Conservation (phyloP, 768 basidiomycete species). For the Sistotremastrum niveocremeum region DNA sequence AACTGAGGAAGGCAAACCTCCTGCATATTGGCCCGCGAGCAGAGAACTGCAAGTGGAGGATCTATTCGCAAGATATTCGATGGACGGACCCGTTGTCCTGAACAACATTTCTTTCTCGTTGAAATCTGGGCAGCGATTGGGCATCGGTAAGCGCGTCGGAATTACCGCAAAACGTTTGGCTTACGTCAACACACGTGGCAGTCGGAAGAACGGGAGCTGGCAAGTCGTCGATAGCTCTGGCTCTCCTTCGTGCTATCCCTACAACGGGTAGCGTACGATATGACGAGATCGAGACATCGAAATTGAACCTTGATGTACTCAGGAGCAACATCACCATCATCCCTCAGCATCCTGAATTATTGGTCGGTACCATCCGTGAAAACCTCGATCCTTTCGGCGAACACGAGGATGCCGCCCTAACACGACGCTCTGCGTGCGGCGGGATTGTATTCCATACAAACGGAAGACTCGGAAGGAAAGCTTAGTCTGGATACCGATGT, state of each 20-base stretch:
- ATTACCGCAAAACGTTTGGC: not conserved
- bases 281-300: slow-evolving; percentile 35
- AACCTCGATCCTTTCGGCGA: slow-evolving; percentile 28
- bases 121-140: slow-evolving; percentile 18
- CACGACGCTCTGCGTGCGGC: slow-evolving; percentile 16
- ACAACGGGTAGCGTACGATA: slow-evolving; percentile 44
- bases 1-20: slow-evolving; percentile 18
- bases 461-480: slow-evolving; percentile 5
- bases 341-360: slow-evolving; percentile 25
- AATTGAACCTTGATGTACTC: slow-evolving; percentile 41
- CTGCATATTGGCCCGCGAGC: slow-evolving; percentile 28
- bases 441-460: slow-evolving; percentile 9
- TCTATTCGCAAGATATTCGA: slow-evolving; percentile 18
- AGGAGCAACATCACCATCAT: slow-evolving; percentile 49
- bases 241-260: slow-evolving; percentile 42
- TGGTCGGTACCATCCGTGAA: slow-evolving; percentile 18
- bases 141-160: slow-evolving; percentile 22
- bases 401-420: slow-evolving; percentile 21
- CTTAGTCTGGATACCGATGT: slow-evolving; percentile 12
- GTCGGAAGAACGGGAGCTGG: slow-evolving; percentile 30
- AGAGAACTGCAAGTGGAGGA: slow-evolving; percentile 23
- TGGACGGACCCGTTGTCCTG: not conserved
- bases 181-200: slow-evolving; percentile 1
- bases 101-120: slow-evolving; percentile 7
- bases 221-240: slow-evolving; percentile 24